These are phyloP conservation scores for Alternaria gansuensis DNA, from an alignment of 2,329 filamentous ascomycete genomes.

Conservation along the genomic window DNA sequence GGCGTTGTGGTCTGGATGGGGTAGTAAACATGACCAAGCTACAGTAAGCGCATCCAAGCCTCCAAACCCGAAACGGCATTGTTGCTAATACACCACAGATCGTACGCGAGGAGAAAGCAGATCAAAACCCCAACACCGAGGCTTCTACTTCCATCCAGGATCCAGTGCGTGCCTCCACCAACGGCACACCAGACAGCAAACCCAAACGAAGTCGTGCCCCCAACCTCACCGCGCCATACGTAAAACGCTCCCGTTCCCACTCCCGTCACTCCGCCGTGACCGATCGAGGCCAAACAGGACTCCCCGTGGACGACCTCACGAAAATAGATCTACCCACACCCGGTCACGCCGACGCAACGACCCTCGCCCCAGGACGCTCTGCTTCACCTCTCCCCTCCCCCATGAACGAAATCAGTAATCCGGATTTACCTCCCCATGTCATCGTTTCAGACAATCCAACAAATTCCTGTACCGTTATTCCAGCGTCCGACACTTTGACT, in stretches of 20 bases:
- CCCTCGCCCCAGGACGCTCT: constrained; percentile 41
- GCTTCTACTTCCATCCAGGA: constrained; percentile 42
- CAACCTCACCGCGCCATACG: constrained; percentile 11
- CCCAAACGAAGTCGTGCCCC: constrained; percentile 21
- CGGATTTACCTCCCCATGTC: constrained; percentile 22
- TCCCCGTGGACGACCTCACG: constrained; percentile 33
- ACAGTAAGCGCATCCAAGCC: constrained; percentile 61
- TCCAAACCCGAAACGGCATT: constrained; percentile 4
- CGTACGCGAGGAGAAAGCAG: constrained; percentile 46
- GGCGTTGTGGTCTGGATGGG: constrained; percentile 86
- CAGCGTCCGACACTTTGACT: constrained; percentile 61
- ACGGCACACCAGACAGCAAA: constrained; percentile 49
- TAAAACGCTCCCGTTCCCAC: constrained; percentile 37
- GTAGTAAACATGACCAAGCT: constrained; percentile 84
- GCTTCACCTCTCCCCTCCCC: constrained; percentile 35
- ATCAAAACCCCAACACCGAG: constrained; percentile 31
- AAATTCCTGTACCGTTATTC: constrained; percentile 52
- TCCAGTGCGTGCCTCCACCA: constrained; percentile 23
- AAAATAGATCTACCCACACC: constrained; percentile 33
- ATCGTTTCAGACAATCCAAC: constrained; percentile 38
- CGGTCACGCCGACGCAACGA: constrained; percentile 41
- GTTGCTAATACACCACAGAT: constrained; percentile 37
- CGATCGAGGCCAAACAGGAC: constrained; percentile 45
- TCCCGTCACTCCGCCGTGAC: constrained; percentile 46
- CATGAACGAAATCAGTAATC: constrained; percentile 7